Conservation (phyloP, 352 stramenopile genomes). For the Pelagophyceae sp. region DNA sequence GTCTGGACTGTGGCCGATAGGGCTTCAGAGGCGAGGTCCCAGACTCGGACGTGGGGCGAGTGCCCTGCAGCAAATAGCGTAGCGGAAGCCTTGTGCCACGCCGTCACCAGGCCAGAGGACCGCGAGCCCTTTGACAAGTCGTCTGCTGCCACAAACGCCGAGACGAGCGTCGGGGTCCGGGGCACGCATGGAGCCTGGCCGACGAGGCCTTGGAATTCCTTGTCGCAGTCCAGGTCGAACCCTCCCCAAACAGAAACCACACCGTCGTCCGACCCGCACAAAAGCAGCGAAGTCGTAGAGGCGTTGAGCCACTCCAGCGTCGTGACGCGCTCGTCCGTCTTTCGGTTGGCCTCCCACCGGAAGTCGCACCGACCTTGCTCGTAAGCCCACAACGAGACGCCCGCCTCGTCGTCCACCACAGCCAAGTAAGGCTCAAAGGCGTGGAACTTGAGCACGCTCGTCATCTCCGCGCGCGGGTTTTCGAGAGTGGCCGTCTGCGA, state of each 20-base stretch:
- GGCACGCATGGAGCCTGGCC: conserved; percentile 35
- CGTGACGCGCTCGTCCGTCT: conserved; percentile 71
- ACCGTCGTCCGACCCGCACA: conserved; percentile 89
- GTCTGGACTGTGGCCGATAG: conserved; percentile 63
- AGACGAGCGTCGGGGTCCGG: conserved; percentile 74
- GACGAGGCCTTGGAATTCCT: conserved; percentile 21
- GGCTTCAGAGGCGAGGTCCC: conserved; percentile 85
- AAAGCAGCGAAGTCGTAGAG: conserved; percentile 75
- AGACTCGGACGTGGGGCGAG: conserved; percentile 75
- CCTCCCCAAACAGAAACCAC: conserved; percentile 85
- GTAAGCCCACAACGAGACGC: conserved; percentile 88
- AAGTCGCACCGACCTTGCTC: conserved; percentile 70
- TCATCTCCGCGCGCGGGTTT: conserved; percentile 84
- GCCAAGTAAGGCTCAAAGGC: conserved; percentile 83
- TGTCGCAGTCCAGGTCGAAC: conserved; percentile 49
- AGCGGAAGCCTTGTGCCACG: conserved; percentile 83
- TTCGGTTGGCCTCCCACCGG: conserved; percentile 65
- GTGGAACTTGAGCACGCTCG: conserved; percentile 89
- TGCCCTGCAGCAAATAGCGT: conserved; percentile 83
- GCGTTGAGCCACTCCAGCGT: conserved; percentile 94
- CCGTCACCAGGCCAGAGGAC: conserved; percentile 83
- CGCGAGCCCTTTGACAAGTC: conserved; percentile 70
- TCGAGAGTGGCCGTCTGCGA: conserved; percentile 70
- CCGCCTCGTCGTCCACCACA: conserved; percentile 83
- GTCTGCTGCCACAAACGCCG: conserved; percentile 79